phyloP scores from a whole-genome alignment of 495 filamentous ascomycete genomes.

The Ramalina intermedia region DNA sequence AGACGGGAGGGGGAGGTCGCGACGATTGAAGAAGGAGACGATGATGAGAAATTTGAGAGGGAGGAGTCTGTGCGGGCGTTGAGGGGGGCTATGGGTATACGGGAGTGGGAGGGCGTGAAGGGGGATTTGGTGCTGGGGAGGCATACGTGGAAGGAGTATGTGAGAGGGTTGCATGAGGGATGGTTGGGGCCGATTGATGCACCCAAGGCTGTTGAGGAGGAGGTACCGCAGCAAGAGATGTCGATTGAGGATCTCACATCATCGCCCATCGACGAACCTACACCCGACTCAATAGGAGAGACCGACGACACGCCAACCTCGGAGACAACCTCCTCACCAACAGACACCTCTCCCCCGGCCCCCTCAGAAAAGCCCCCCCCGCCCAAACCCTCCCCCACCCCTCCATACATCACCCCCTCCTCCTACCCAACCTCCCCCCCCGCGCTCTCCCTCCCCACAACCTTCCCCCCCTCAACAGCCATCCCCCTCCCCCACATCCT shows the following conservation, averaged over 20 bases:
- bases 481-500: conserved; percentile 80
- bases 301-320: not conserved
- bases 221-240: not conserved
- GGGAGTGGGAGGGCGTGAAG: conserved; percentile 53
- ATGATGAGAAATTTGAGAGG: conserved; percentile 24
- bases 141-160: conserved; percentile 95
- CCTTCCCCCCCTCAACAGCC: conserved; percentile 49
- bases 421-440: conserved; percentile 51
- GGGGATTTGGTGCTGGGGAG: conserved; percentile 84
- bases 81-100: conserved; percentile 45
- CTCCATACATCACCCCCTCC: conserved; percentile 52
- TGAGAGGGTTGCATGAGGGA: conserved; percentile 85
- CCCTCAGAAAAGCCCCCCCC: not conserved
- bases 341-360: not conserved
- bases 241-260: not conserved
- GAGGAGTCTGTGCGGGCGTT: conserved; percentile 43
- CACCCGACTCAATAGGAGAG: not conserved
- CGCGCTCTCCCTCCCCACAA: conserved; percentile 43
- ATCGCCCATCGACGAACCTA: not conserved
- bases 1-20: conserved; percentile 36
- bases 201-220: not conserved
- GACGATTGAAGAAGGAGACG: conserved; percentile 22
- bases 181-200: conserved; percentile 76
- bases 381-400: conserved; percentile 25
- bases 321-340: not conserved